Evolutionary conservation across 2,329 filamentous ascomycete genomes (phyloP), one percentile per base, ranked within the genome.

Genomic region (Metarhizium anisopliae): DNA sequence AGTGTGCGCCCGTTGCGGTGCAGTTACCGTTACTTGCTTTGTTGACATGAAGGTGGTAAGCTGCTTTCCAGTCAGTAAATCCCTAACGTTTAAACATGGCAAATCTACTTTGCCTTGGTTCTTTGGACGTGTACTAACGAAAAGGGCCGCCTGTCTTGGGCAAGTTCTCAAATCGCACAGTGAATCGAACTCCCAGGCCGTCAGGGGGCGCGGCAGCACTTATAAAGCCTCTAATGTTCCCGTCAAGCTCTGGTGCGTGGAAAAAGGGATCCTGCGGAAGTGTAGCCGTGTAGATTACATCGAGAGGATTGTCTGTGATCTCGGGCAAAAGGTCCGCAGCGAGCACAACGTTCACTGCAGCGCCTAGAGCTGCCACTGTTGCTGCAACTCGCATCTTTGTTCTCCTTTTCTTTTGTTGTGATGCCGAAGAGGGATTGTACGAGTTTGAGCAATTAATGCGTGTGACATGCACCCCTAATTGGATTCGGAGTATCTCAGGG

Each of bases 1-100:
- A 78, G 65, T 93, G 89, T 3, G 75, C 80, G 2, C 81, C 74
- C 1, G 89, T 85, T 5, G 70, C 69, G 51, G 81, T 86, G 75
- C 89, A 93, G 77, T 90, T 89, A 60, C 87, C 88, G 59, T 83
- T 72, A 29, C 67, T 68, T 4, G 84, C 84, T 11, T 84, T 82
- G 20, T 75, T 64, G 53, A 78, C 79, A 69, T 93, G 89, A 60
- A 93, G 75, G 68, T 92, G 88, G 73, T 90, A 92, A 57, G 75
- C 86, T 87, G 57, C 13, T 13, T 52, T 38, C 20, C 29, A 7
- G 42, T 53, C n/a, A 53, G 51, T n/a, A 47, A 25, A 29, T n/a
- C 3, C 45, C 42, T 11, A 30, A 11, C 7, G 6, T 6, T 49
- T 14, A 4, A 20, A 13, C 25, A 6, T 8, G 13, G 13, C 45